A percentile compares a stretch with the other conserved stretches of the same genome.
Evolutionary conservation across 179 eudicot genomes (phyloP).

Genomic region (Sideroxylon spinosum): DNA sequence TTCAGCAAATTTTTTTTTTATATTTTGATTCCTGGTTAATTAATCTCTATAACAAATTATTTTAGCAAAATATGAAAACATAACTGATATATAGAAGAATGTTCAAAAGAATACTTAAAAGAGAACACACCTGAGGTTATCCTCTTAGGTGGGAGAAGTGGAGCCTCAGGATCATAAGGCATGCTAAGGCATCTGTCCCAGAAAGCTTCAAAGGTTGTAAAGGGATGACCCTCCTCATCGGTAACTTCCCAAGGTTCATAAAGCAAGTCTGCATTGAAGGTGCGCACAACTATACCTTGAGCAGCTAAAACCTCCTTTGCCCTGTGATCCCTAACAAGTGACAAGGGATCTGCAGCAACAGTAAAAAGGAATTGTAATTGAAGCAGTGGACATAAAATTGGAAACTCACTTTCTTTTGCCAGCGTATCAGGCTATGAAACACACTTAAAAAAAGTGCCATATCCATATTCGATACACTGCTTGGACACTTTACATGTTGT

Average conservation of each 20-base stretch:
- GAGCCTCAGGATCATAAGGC: slow-evolving; percentile 92
- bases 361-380: slow-evolving; percentile 6
- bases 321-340: slow-evolving; percentile 92
- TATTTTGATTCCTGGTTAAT: background rate
- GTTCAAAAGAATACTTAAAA: background rate
- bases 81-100: background rate
- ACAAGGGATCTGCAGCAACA: slow-evolving; percentile 65
- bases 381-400: background rate
- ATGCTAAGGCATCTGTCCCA: slow-evolving; percentile 96
- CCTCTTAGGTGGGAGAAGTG: slow-evolving; percentile 93
- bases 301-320: slow-evolving; percentile 72
- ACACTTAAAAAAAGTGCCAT: too few species aligned
- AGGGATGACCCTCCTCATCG: slow-evolving; percentile 61
- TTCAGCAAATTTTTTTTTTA: background rate
- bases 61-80: background rate
- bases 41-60: background rate
- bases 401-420: too few species aligned
- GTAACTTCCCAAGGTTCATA: slow-evolving; percentile 95
- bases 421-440: too few species aligned
- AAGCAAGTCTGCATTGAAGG: slow-evolving; percentile 88
- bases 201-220: slow-evolving; percentile 64
- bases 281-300: slow-evolving; percentile 63
- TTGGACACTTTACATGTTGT: too few species aligned
- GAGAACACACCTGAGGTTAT: slow-evolving; percentile 63
- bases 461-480: too few species aligned